phyloP scores from a whole-genome alignment of 2,329 filamentous ascomycete genomes.

The Aspergillus alliaceus region DNA sequence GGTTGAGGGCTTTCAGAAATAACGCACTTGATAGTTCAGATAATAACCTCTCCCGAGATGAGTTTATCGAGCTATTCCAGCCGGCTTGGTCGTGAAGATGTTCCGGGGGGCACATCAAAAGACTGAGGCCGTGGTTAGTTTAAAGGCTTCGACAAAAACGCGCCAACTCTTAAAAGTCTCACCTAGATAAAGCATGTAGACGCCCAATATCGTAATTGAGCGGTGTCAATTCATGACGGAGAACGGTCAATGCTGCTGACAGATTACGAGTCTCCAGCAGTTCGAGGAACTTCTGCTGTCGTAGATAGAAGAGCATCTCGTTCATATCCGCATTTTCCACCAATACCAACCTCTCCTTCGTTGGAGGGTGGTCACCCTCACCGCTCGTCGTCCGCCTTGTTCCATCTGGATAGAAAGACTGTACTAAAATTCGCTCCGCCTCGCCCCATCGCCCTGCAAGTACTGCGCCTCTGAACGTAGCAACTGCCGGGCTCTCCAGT shows the following conservation, averaged over 20 bases:
- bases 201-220: slow-evolving; percentile 75
- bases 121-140: slow-evolving; percentile 46
- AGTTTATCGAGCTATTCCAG: slow-evolving; percentile 79
- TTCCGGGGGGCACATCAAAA: slow-evolving; percentile 84
- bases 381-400: slow-evolving; percentile 44
- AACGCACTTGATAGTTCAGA: slow-evolving; percentile 78
- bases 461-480: slow-evolving; percentile 80
- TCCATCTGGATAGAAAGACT: slow-evolving; percentile 42
- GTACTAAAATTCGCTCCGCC: slow-evolving; percentile 79
- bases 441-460: slow-evolving; percentile 77
- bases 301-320: slow-evolving; percentile 81
- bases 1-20: neutral
- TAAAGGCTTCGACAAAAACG: neutral
- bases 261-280: slow-evolving; percentile 76
- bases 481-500: slow-evolving; percentile 80
- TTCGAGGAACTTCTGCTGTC: slow-evolving; percentile 94
- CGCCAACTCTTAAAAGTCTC: slow-evolving; percentile 17
- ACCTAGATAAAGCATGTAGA: slow-evolving; percentile 79
- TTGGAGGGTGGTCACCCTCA: slow-evolving; percentile 24
- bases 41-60: slow-evolving; percentile 72
- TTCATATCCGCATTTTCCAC: slow-evolving; percentile 72
- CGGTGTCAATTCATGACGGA: slow-evolving; percentile 84
- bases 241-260: slow-evolving; percentile 72
- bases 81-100: slow-evolving; percentile 74
- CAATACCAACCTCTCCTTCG: slow-evolving; percentile 65